phyloP scores from a whole-genome alignment of 1,284 basidiomycete species.

The Exobasidium cylindrosporum region DNA sequence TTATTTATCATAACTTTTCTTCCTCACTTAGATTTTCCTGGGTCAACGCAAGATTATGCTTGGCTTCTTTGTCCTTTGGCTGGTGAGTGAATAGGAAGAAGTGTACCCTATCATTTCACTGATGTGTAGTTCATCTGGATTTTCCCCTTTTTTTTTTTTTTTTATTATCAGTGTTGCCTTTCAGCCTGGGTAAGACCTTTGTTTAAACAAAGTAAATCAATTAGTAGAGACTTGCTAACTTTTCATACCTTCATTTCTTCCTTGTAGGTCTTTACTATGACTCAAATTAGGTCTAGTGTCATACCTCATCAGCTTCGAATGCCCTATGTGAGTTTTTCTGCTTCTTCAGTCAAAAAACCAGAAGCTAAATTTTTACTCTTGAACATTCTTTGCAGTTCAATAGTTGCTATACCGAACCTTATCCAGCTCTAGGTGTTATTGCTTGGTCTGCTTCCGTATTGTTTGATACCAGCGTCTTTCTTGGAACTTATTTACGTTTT shows the following conservation, averaged over 20 bases:
- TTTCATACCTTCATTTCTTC: neutral
- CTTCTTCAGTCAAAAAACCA: no score
- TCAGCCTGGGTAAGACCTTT: neutral
- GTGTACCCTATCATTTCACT: no score
- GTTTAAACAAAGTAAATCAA: no score
- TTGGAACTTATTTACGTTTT: neutral
- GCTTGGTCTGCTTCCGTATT: neutral
- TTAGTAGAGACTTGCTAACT: no score
- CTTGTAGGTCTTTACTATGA: neutral
- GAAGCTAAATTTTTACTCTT: no score
- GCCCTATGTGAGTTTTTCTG: neutral
- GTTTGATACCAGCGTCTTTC: neutral
- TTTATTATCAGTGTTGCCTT: neutral
- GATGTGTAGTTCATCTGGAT: neutral
- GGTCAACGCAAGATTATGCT: constrained; percentile 56
- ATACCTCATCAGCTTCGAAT: neutral
- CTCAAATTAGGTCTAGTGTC: neutral
- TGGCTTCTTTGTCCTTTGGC: neutral
- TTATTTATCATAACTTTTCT: neutral
- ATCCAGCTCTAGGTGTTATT: neutral
- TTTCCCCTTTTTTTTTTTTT: neutral
- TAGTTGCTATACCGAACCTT: neutral
- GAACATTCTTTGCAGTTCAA: neutral
- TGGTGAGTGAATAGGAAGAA: neutral
- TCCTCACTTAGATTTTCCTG: constrained; percentile 44